phyloP scores from a whole-genome alignment of 2,329 filamentous ascomycete genomes.

The Trichoderma asperellum region DNA sequence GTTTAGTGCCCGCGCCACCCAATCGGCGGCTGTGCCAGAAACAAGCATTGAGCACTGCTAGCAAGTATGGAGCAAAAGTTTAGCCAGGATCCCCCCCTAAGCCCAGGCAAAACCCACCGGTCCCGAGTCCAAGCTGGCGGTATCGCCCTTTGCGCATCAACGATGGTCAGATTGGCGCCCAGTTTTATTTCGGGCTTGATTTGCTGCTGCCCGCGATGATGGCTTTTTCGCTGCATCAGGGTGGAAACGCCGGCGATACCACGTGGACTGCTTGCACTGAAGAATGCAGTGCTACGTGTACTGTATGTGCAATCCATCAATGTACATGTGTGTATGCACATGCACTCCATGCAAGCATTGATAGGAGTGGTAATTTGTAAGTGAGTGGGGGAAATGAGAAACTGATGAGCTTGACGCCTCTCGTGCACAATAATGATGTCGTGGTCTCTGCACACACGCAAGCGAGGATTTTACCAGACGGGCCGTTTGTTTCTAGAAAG shows the following conservation, averaged over 20 bases:
- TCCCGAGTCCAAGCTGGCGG: slow-evolving; percentile 20
- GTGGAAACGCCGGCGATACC: slow-evolving; percentile 10
- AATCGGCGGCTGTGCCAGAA: slow-evolving; percentile 11
- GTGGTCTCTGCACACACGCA: neutral
- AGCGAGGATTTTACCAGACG: neutral
- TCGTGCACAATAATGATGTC: neutral
- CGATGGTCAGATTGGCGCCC: neutral
- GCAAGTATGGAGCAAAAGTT: neutral
- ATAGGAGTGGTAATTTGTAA: neutral
- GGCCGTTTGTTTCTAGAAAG: neutral
- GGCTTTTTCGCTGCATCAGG: slow-evolving; percentile 1
- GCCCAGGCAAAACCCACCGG: neutral
- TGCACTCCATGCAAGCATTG: neutral
- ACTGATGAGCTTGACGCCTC: neutral
- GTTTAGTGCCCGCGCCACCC: slow-evolving; percentile 5
- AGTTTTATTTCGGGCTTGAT: neutral
- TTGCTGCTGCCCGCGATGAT: neutral
- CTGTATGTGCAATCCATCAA: too few relatives aligned
- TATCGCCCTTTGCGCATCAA: neutral
- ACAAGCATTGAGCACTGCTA: neutral
- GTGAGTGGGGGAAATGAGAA: neutral
- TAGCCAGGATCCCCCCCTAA: neutral
- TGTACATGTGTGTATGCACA: neutral
- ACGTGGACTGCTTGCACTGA: slow-evolving; percentile 16
- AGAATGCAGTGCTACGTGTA: neutral